Percentiles rank a stretch among this genome's conserved stretches.
phyloP scores from a whole-genome alignment of 768 basidiomycete genomes.

The Mycena sanguinolenta region DNA sequence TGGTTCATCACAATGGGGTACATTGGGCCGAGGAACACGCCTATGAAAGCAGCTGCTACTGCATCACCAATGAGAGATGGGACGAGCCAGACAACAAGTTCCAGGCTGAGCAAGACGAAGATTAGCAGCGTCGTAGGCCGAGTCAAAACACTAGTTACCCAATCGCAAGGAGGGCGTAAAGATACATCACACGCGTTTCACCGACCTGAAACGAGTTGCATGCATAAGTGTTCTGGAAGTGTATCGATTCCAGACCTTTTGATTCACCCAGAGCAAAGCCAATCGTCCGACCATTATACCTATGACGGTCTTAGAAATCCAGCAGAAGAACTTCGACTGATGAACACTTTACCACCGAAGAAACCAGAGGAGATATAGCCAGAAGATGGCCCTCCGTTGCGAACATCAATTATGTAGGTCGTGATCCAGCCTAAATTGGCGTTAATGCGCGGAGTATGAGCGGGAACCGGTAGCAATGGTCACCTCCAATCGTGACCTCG shows the following conservation, averaged over 20 bases:
- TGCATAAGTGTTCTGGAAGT: neutral
- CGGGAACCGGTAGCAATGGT: neutral
- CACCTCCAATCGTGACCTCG: conserved; percentile 66
- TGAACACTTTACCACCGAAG: conserved; percentile 43
- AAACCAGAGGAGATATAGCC: conserved; percentile 67
- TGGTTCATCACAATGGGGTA: conserved; percentile 83
- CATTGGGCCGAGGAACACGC: conserved; percentile 79
- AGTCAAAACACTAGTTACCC: conserved; percentile 49
- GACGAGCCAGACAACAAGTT: conserved; percentile 77
- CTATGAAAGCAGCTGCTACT: conserved; percentile 73
- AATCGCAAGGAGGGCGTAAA: conserved; percentile 66
- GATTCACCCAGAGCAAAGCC: conserved; percentile 68
- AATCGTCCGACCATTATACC: conserved; percentile 72
- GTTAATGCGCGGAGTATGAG: neutral
- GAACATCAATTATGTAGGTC: conserved; percentile 60
- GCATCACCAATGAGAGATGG: conserved; percentile 75
- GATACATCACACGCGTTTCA: conserved; percentile 63
- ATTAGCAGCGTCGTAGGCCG: neutral
- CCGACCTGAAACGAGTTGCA: conserved; percentile 56
- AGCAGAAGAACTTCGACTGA: too few relatives aligned
- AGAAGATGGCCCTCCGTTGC: conserved; percentile 59
- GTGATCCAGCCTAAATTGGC: conserved; percentile 64
- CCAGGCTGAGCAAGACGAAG: conserved; percentile 57
- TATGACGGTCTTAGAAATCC: conserved; percentile 35
- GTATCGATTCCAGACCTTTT: conserved; percentile 49